Conservation (phyloP, 2,329 filamentous ascomycete species). For the Ceratocystis smalleyi region DNA sequence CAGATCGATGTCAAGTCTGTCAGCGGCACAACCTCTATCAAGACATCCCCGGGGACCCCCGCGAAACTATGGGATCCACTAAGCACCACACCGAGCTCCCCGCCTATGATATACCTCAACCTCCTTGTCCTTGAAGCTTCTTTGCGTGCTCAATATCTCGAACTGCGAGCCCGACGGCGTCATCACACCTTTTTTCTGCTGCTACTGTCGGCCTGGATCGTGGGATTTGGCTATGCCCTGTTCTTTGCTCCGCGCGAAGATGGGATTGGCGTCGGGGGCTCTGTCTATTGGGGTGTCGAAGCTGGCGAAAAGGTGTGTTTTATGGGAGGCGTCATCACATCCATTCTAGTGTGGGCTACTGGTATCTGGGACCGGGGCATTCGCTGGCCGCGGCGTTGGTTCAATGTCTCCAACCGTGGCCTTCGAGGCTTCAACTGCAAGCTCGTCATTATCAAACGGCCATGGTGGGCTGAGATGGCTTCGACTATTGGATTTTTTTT, state of each 20-base stretch:
- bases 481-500: constrained; percentile 62
- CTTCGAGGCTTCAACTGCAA: constrained; percentile 90
- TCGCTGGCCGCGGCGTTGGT: constrained; percentile 84
- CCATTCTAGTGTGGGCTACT: constrained; percentile 77
- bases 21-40: constrained; percentile 24
- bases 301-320: constrained; percentile 80
- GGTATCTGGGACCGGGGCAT: constrained; percentile 94
- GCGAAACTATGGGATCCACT: constrained; percentile 51
- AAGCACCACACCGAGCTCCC: constrained; percentile 70
- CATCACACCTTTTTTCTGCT: constrained; percentile 88
- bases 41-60: constrained; percentile 29
- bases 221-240: constrained; percentile 73
- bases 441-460: constrained; percentile 70
- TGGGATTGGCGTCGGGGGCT: constrained; percentile 77
- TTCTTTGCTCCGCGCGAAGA: constrained; percentile 95
- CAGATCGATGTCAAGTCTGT: constrained; percentile 30
- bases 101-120: constrained; percentile 95
- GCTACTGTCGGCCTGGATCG: constrained; percentile 64
- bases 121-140: constrained; percentile 92
- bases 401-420: constrained; percentile 76
- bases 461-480: constrained; percentile 65
- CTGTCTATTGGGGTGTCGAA: constrained; percentile 92
- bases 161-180: constrained; percentile 69
- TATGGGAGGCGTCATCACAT: constrained; percentile 78
- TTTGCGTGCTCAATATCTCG: constrained; percentile 80